Evolutionary conservation across 2,329 filamentous ascomycete species (phyloP).

Genomic region (Botrytis hyacinthi): DNA sequence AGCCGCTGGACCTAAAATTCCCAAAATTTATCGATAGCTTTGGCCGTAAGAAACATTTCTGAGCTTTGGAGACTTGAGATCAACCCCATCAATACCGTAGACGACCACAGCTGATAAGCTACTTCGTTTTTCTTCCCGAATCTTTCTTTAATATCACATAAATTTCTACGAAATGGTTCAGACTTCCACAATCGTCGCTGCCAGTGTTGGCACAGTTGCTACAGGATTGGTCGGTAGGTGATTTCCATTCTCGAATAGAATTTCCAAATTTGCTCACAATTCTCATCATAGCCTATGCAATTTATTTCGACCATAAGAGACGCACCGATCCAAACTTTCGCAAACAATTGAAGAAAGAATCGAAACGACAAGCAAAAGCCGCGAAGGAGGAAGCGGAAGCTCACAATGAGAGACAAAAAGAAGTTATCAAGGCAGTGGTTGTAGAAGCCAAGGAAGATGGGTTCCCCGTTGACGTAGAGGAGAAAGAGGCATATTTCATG

Average conservation of each 20-base stretch:
- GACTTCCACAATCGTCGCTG: conserved; percentile 56
- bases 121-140: conserved; percentile 13
- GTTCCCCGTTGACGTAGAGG: conserved; percentile 85
- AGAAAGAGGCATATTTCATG: conserved; percentile 96
- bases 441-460: conserved; percentile 85
- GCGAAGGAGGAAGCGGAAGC: conserved; percentile 71
- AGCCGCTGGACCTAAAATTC: conserved; percentile 18
- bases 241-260: background rate
- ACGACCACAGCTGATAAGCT: conserved; percentile 7
- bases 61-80: conserved; percentile 20
- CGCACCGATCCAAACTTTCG: conserved; percentile 64
- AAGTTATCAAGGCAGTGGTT: conserved; percentile 72
- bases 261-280: conserved; percentile 26
- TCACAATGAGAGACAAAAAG: conserved; percentile 63
- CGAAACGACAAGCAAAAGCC: conserved; percentile 67
- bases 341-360: conserved; percentile 68
- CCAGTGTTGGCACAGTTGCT: conserved; percentile 59
- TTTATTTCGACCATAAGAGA: conserved; percentile 68
- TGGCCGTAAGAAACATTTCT: conserved; percentile 20
- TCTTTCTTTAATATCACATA: conserved; percentile 3
- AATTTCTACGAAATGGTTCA: conserved; percentile 44
- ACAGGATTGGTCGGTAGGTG: conserved; percentile 57
- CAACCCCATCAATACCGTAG: conserved; percentile 9
- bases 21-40: conserved; percentile 24
- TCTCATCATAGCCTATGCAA: conserved; percentile 54